phyloP scores from a whole-genome alignment of 2,329 filamentous ascomycete genomes.

The Tricladium varicosporioides region DNA sequence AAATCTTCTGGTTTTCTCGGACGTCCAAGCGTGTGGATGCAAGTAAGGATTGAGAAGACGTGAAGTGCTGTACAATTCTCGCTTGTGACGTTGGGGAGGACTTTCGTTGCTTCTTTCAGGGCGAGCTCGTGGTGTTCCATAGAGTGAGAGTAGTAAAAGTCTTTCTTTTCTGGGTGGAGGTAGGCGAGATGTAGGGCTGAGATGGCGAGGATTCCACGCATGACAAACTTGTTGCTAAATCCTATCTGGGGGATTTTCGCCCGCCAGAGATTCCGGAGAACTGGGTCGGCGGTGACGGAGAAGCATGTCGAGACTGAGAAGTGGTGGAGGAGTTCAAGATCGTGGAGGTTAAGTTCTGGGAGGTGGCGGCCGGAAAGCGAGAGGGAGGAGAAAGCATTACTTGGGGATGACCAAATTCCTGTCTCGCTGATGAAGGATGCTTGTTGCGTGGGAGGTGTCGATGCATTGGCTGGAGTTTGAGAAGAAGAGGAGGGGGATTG shows the following conservation, averaged over 20 bases:
- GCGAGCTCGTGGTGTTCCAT: constrained; percentile 35
- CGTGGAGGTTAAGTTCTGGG: constrained; percentile 34
- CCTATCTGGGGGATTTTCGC: constrained; percentile 39
- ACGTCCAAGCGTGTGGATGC: constrained; percentile 37
- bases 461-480: background rate
- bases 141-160: constrained; percentile 39
- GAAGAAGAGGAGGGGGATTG: background rate
- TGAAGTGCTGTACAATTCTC: constrained; percentile 36
- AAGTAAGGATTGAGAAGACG: constrained; percentile 39
- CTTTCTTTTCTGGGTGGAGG: constrained; percentile 35
- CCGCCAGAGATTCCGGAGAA: constrained; percentile 39
- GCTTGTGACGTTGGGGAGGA: constrained; percentile 32
- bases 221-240: constrained; percentile 44
- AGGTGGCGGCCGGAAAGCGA: background rate
- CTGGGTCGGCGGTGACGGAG: constrained; percentile 42
- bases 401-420: constrained; percentile 2
- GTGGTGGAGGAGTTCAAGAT: constrained; percentile 22
- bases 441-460: background rate
- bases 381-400: background rate
- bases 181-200: constrained; percentile 47
- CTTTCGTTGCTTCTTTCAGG: constrained; percentile 30
- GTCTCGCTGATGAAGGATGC: constrained; percentile 1
- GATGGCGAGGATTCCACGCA: constrained; percentile 47
- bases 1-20: constrained; percentile 34
- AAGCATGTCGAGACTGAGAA: constrained; percentile 39